Evolutionary conservation across 345 rosid species (phyloP).

Genomic region (Citrus sinensis): DVS_A1.0 CM039164.1:29393501-29394000

Average conservation of each 20-base stretch:
- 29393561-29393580: constrained; percentile 42
- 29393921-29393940: neutral
- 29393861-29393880: constrained; percentile 31
- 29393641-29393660: too few species aligned
- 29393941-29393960: neutral
- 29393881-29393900: constrained; percentile 25
- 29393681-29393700: too few species aligned
- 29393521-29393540: constrained; percentile 34
- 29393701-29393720: too few species aligned
- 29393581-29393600: constrained; percentile 43
- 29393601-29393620: constrained; percentile 40
- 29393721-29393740: too few species aligned
- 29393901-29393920: constrained; percentile 37
- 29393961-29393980: too few species aligned
- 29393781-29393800: too few species aligned
- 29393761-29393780: too few species aligned
- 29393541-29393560: constrained; percentile 37
- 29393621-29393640: constrained; percentile 22
- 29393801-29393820: constrained; percentile 31
- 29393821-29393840: constrained; percentile 30
- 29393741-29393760: too few species aligned
- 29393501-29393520: constrained; percentile 27
- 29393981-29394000: neutral
- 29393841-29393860: constrained; percentile 31
- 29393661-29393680: too few species aligned